Conservation (phyloP, 164 flowering plant genomes). For the Echeveria elegans region DNA sequence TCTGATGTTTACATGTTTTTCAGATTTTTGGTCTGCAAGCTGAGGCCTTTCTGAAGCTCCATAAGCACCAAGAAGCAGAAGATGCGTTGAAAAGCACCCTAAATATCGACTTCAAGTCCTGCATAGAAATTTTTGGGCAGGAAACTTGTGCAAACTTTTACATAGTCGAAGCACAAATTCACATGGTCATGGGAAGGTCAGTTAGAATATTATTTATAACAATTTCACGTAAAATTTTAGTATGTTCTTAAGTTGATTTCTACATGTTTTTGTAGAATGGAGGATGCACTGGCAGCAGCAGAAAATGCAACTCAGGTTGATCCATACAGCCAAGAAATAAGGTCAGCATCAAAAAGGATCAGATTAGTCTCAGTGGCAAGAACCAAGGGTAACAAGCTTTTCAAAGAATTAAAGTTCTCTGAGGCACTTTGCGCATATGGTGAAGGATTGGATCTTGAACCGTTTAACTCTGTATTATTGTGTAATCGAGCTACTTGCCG, state of each 20-base stretch:
- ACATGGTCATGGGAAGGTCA: constrained; percentile 73
- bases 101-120: constrained; percentile 26
- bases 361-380: constrained; percentile 46
- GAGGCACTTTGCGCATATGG: constrained; percentile 56
- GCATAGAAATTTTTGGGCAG: constrained; percentile 41
- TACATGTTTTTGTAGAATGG: constrained; percentile 37
- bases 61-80: constrained; percentile 63
- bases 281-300: constrained; percentile 50
- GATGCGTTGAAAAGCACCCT: constrained; percentile 25
- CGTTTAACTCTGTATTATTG: constrained; percentile 58
- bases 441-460: constrained; percentile 66
- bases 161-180: constrained; percentile 42
- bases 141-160: constrained; percentile 22
- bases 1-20: not conserved
- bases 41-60: constrained; percentile 65
- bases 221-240: not conserved
- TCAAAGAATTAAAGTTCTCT: constrained; percentile 42
- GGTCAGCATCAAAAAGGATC: constrained; percentile 25
- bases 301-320: constrained; percentile 47
- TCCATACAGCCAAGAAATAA: constrained; percentile 37
- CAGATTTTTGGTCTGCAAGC: constrained; percentile 60
- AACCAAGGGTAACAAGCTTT: constrained; percentile 58
- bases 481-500: constrained; percentile 83
- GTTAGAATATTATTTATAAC: constrained; percentile 7
- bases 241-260: not conserved